Base-by-base conservation (phyloP, 1,139 yeast genomes). In the Geotrichum fermentans region DNA sequence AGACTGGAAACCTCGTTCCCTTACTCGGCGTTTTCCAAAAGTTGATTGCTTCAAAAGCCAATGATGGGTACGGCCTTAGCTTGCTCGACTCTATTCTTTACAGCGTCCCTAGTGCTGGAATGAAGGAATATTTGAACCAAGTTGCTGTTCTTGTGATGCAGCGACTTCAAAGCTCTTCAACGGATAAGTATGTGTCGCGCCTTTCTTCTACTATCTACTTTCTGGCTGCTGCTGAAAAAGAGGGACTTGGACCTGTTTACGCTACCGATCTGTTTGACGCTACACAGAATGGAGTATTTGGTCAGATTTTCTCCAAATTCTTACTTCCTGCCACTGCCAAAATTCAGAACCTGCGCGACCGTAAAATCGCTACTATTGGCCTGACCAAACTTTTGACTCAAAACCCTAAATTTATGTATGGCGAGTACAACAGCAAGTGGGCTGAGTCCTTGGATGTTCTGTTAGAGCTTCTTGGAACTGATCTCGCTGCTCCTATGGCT, bases 1-100 rank as follows among this genome's bases (percentile, higher is more conserved):
- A 62, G 37, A 56, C 57, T 18, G 59, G 60, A 17, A 73, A 70
- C 40, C 66, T 90, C 48, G 78, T 84, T 32, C 96, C 97, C 3
- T 77, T 94, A 35, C 72, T 94, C 47, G 99, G 99, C 41, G 95
- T 94, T n/a, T 94, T 88, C 73, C 98, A 94, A 70, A 89, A 90
- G 63, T 73, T 94, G 55, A 80, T 92, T 48, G 81, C 97, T 0
- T 87, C 97, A 0, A 85, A 83, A 59, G 77, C 79, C 16, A 84
- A 88, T 60, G 97, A 92, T 59, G 68, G 70, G 36, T 77, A 80
- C 60, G 97, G 97, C 2, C 83, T 94, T 63, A 97, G 92, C 52
- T 71, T 94, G 42, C 69, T 94, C 43, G 92, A 86, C 63, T 71
- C 77, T 7, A 80, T 94, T 41, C 66, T 90, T 49, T 63, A 79